Evolutionary conservation across 306 rosid genomes (phyloP).

Genomic region (Crataegus laevigata): DNA sequence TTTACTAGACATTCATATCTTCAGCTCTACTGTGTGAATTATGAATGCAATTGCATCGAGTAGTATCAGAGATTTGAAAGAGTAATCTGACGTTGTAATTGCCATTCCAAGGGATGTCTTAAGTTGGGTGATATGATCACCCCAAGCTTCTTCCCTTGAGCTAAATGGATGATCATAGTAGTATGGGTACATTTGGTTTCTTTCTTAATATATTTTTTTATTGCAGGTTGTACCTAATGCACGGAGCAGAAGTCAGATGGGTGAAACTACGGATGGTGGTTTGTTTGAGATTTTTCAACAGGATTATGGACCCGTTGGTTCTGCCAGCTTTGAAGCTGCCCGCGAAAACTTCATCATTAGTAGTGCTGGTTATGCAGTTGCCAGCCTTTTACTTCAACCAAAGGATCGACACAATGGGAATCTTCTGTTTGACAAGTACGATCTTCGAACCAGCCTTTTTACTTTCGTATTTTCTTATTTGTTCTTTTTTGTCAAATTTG

Average conservation of each 20-base stretch:
- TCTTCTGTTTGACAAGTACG: slow-evolving; percentile 80
- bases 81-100: background rate
- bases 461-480: background rate
- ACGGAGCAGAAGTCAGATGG: slow-evolving; percentile 98
- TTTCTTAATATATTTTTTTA: background rate
- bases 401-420: slow-evolving; percentile 98
- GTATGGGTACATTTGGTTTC: background rate
- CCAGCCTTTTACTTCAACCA: slow-evolving; percentile 95
- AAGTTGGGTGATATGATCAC: background rate
- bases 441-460: slow-evolving; percentile 7
- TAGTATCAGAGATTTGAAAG: background rate
- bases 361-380: slow-evolving; percentile 98
- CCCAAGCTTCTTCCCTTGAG: background rate
- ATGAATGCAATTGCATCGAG: background rate
- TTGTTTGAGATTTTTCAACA: slow-evolving; percentile 93
- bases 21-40: background rate
- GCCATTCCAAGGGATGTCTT: background rate
- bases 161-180: background rate
- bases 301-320: slow-evolving; percentile 87
- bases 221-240: slow-evolving; percentile 90
- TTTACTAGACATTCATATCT: background rate
- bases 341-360: slow-evolving; percentile 91
- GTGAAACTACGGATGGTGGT: slow-evolving; percentile 98
- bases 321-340: slow-evolving; percentile 79
- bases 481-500: background rate